Evolutionary conservation across 176 grass and related monocot genomes (phyloP), one percentile per base, ranked within the genome.

Genomic region (Eremochloa ophiuroides): DNA sequence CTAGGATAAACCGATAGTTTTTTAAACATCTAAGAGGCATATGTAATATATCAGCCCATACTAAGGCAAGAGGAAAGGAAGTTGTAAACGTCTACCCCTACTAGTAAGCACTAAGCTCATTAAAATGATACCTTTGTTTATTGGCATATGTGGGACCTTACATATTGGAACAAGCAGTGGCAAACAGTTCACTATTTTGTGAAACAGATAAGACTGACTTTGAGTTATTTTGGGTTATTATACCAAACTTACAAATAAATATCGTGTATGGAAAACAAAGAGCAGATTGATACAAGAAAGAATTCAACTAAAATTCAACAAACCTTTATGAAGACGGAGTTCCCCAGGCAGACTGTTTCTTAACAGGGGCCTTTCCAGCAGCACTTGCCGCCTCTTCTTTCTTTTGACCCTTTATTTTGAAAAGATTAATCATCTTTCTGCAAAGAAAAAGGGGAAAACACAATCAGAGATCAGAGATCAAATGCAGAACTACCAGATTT

Each of bases 381-480:
- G 87, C 80, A 90, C 84, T 92, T 80, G 93, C 87, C 30, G 90
- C 87, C 51, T 90, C 87, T 67, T 95, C 93, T 80, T 84, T 92
- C 85, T 90, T 92, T 81, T 95, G 90, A 11, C 83, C 93, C 77
- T 95, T 95, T 83, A 95, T 92, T 86, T 95, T 95, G 53, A 95
- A 88, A 74, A 95, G 90, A 62, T 92, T 95, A 77, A 95, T 92
- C 93, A 95, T 95, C 50, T 67, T 90, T 84, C 84, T 89, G 69
- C 43, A 81, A 41, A 74, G 18, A 17, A 56, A 76, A 87, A 48
- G 50, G 10, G 35, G 29, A 65, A 71, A 48, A 74, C 53, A 85
- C 31, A 66, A 69, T 68, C 23, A 84, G 41, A 34, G 1, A 74
- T 28, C 9, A 53, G 65, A 59, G 10, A 75, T 11, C 12, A 3